Base-by-base conservation (phyloP, 352 stramenopile species). In the Pythium diclinum region DNA sequence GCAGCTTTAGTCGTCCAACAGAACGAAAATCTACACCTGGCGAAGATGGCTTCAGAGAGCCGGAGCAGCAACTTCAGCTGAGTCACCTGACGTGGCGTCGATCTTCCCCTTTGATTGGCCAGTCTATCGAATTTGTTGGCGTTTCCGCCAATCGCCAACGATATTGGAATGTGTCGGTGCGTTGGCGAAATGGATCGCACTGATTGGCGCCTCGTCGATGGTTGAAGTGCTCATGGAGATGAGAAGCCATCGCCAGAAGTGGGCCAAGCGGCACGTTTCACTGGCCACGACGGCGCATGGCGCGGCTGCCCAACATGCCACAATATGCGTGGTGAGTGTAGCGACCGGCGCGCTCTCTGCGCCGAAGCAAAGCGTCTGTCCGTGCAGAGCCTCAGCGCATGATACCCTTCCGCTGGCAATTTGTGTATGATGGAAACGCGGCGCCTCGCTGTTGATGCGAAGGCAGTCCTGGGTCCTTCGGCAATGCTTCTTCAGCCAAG, bases 121-220 rank as follows among this genome's bases (percentile, higher is more conserved):
- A 16, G 30, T 52, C 21, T 19, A 34, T 9, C 23, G 32, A 14
- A 13, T 34, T 46, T 9, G 32, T 48, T 30, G 32, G 33, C 42
- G 38, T 48, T 25, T 44, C 34, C 40, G 38, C 55, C 55, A 61
- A 61, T 38, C 11, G 38, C 17, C 32, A 47, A 33, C 55, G 38
- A 16, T 32, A 23, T 14, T 51, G 25, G 34, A 49, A 52, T 36
- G 19, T 10, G 38, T 34, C 28, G 21, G 36, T 61, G 55, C n/a
- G 55, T 61, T 49, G 55, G 55, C 55, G 55, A 61, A 61, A 61
- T 52, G 10, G 19, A 17, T 32, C 11, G 19, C 40, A 17, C 34
- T 61, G 55, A 61, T 61, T 61, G 36, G 55, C 11, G 48, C 48
- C 48, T 57, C 30, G 51, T 57, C 51, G 30, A 40, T n/a, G 28